A percentile compares a stretch with the other conserved stretches of the same genome.
Conservation (phyloP, 106 monocot species). For the Iris macrosiphon region DNA sequence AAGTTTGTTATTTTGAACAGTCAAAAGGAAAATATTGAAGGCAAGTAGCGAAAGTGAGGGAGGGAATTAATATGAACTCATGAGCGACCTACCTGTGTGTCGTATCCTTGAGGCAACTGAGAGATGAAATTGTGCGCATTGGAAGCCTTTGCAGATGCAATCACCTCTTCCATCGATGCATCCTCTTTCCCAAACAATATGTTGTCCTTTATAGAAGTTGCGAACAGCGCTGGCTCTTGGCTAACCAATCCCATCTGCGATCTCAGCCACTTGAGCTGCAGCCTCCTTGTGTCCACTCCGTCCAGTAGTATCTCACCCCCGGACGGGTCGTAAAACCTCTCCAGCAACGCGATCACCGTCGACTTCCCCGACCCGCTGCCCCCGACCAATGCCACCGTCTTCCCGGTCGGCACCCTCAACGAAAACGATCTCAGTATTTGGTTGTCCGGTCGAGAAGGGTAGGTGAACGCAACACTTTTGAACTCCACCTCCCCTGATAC, state of each 20-base stretch:
- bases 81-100: constrained; percentile 32
- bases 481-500: constrained; percentile 25
- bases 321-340: constrained; percentile 33
- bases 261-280: constrained; percentile 18
- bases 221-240: constrained; percentile 14
- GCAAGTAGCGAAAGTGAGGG: no score
- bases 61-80: background rate
- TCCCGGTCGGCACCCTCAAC: constrained; percentile 29
- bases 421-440: constrained; percentile 18
- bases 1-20: no score
- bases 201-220: constrained; percentile 26
- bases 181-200: constrained; percentile 38
- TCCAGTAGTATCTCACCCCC: constrained; percentile 6
- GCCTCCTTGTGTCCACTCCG: constrained; percentile 3
- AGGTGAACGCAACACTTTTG: constrained; percentile 24
- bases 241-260: constrained; percentile 16
- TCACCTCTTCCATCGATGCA: constrained; percentile 28
- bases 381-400: constrained; percentile 45
- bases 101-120: constrained; percentile 38
- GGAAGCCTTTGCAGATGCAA: constrained; percentile 24
- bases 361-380: constrained; percentile 49
- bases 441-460: constrained; percentile 32
- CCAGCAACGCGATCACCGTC: constrained; percentile 29
- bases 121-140: constrained; percentile 51
- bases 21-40: no score